phyloP scores from a whole-genome alignment of 1,284 basidiomycete genomes.

The Moesziomyces parantarcticus region DNA sequence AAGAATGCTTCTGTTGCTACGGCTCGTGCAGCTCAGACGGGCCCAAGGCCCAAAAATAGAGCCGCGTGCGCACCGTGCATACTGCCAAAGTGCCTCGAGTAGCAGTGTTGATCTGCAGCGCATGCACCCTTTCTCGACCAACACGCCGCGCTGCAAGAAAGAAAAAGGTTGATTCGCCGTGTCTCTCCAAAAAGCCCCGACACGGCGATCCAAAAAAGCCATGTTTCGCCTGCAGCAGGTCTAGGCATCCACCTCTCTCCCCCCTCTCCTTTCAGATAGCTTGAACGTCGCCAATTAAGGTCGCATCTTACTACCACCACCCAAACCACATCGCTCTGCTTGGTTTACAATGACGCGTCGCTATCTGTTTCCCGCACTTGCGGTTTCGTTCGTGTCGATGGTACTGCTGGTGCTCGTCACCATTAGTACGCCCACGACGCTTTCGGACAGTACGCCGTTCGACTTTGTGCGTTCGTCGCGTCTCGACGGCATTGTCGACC shows the following conservation, averaged over 20 bases:
- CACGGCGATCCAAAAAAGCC: no score
- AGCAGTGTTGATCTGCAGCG: neutral
- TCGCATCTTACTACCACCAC: neutral
- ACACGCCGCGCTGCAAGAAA: no score
- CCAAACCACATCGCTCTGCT: no score
- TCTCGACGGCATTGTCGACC: conserved; percentile 25
- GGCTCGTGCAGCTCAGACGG: neutral
- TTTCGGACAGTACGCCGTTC: conserved; percentile 39
- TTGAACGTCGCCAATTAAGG: no score
- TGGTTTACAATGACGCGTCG: conserved; percentile 20
- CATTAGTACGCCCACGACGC: conserved; percentile 44
- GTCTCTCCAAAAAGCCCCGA: no score
- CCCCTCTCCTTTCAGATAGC: no score
- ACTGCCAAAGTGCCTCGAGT: neutral
- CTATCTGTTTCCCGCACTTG: conserved; percentile 28
- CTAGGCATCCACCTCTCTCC: no score
- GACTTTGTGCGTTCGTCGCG: conserved; percentile 26
- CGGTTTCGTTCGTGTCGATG: conserved; percentile 11
- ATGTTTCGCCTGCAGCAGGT: no score
- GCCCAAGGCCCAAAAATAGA: neutral
- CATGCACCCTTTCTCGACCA: no score
- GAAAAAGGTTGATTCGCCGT: no score
- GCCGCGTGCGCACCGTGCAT: no score
- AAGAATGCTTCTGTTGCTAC: neutral
- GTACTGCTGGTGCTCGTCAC: conserved; percentile 40